Conservation (phyloP, 176 grass and related monocot species). For the Rhipidocladum racemiflorum region DNA sequence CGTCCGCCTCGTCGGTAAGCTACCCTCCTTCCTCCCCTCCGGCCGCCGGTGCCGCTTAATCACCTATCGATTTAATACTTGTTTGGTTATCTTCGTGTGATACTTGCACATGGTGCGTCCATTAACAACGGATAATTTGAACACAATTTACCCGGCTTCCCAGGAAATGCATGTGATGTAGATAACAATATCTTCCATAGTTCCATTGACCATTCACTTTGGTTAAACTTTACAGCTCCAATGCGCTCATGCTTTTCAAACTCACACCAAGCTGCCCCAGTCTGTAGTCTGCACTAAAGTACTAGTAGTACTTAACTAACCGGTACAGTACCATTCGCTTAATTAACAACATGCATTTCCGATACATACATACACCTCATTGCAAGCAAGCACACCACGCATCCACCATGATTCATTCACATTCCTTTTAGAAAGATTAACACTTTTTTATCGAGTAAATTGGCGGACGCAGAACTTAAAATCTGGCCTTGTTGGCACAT, state of each 20-base stretch:
- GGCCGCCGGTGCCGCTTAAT: neutral
- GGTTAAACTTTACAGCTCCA: constrained; percentile 19
- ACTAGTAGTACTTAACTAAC: neutral
- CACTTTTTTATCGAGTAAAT: neutral
- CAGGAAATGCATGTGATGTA: constrained; percentile 33
- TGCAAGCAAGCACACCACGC: neutral
- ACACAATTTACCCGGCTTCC: neutral
- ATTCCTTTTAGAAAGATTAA: neutral
- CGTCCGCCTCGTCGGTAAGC: constrained; percentile 71
- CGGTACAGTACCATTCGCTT: neutral
- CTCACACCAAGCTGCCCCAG: neutral
- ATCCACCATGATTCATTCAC: neutral
- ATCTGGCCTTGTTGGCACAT: neutral
- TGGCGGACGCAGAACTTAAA: neutral
- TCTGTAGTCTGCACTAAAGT: neutral
- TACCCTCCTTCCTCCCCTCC: neutral
- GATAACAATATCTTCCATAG: neutral
- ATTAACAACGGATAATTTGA: constrained; percentile 32
- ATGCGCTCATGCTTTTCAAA: constrained; percentile 25
- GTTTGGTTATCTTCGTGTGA: neutral
- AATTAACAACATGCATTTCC: neutral
- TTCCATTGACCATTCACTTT: constrained; percentile 1
- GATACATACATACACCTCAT: neutral
- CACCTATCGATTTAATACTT: neutral
- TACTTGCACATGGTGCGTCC: constrained; percentile 36